Evolutionary conservation across 2,329 filamentous ascomycete genomes (phyloP).

Genomic region (Fusarium papillatum): DNA sequence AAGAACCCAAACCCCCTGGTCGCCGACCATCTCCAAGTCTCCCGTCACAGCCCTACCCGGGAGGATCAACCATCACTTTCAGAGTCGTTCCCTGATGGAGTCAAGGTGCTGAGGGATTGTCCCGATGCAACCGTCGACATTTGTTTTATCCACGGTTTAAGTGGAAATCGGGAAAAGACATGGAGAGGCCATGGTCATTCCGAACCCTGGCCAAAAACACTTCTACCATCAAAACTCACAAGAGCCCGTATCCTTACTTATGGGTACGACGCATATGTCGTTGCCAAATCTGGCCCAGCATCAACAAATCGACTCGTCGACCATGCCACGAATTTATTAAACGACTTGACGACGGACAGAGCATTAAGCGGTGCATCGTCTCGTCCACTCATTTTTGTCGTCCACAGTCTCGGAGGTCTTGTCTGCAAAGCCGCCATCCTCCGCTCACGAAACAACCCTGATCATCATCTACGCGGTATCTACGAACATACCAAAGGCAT

Average conservation of each 20-base stretch:
- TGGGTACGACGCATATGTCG: conserved; percentile 54
- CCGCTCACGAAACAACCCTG: conserved; percentile 46
- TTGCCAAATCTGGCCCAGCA: conserved; percentile 35
- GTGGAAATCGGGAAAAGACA: conserved; percentile 52
- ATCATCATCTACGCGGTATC: conserved; percentile 46
- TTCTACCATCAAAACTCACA: conserved; percentile 47
- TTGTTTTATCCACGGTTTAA: conserved; percentile 57
- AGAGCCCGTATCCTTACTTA: conserved; percentile 54
- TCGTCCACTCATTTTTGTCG: conserved; percentile 50
- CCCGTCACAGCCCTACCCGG: neutral
- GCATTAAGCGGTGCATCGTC: conserved; percentile 23
- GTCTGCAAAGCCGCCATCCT: conserved; percentile 54
- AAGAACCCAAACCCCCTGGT: neutral
- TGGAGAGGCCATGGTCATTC: conserved; percentile 50
- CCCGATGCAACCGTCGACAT: conserved; percentile 35
- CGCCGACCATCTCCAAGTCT: neutral
- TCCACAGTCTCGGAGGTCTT: conserved; percentile 55
- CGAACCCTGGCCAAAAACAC: conserved; percentile 50
- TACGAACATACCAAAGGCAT: conserved; percentile 46
- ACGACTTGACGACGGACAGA: conserved; percentile 43
- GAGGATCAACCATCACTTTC: neutral
- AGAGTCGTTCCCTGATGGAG: conserved; percentile 22
- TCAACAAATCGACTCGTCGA: conserved; percentile 43
- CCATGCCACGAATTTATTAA: conserved; percentile 48
- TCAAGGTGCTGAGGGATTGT: conserved; percentile 21